These are phyloP conservation scores for Amanita exitialis DNA, from an alignment of 768 basidiomycete genomes.

Conservation along the genomic window DNA sequence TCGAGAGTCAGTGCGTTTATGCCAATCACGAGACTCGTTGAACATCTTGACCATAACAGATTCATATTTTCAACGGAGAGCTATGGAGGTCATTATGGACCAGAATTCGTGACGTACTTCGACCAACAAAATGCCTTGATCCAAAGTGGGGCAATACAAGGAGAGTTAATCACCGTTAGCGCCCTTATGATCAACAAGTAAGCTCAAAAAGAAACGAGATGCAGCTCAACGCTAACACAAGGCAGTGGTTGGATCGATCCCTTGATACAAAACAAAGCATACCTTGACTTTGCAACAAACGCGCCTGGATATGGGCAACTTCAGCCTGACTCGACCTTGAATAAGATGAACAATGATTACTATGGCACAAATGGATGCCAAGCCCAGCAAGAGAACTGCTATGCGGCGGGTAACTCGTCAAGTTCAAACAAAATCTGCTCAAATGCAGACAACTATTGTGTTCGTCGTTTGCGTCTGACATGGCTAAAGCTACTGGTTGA, in stretches of 20 bases:
- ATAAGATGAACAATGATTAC: conserved; percentile 36
- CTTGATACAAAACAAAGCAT: conserved; percentile 50
- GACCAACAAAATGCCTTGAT: conserved; percentile 51
- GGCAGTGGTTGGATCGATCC: conserved; percentile 61
- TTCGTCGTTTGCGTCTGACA: conserved; percentile 17
- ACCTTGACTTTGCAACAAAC: conserved; percentile 46
- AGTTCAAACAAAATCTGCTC: conserved; percentile 40
- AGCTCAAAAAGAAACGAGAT: conserved; percentile 1
- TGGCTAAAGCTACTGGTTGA: neutral
- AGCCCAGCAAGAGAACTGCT: conserved; percentile 46
- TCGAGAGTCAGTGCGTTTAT: conserved; percentile 32
- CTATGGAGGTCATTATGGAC: conserved; percentile 62
- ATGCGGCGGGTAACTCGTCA: conserved; percentile 36
- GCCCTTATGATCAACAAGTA: conserved; percentile 61
- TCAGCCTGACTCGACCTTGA: conserved; percentile 33
- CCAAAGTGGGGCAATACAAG: conserved; percentile 28
- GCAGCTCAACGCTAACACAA: neutral
- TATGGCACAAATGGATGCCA: conserved; percentile 40
- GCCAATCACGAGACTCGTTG: neutral
- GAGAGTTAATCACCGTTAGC: conserved; percentile 41
- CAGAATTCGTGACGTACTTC: conserved; percentile 55
- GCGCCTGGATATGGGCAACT: conserved; percentile 63
- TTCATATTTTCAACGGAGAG: conserved; percentile 60
- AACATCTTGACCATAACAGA: conserved; percentile 17
- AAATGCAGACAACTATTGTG: conserved; percentile 46